A percentile compares a stretch with the other conserved stretches of the same genome.
phyloP scores from a whole-genome alignment of 495 filamentous ascomycete genomes.

The Neurospora terricola region DNA sequence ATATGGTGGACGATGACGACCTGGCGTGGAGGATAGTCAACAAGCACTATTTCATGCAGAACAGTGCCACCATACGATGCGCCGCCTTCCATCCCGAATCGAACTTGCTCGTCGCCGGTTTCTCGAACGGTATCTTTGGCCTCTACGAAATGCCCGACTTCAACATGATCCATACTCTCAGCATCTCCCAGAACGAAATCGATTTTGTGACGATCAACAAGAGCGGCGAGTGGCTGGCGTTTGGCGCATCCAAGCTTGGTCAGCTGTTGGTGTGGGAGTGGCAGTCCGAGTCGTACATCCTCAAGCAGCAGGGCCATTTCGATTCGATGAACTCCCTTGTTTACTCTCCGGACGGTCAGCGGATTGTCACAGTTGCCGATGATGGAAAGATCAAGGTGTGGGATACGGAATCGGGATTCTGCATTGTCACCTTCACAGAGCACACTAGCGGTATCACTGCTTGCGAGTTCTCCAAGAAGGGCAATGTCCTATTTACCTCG shows the following conservation, averaged over 20 bases:
- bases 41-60: conserved; percentile 86
- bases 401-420: conserved; percentile 94
- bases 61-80: conserved; percentile 76
- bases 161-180: conserved; percentile 80
- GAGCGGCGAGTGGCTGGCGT: conserved; percentile 92
- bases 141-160: conserved; percentile 97
- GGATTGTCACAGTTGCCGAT: conserved; percentile 85
- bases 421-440: conserved; percentile 95
- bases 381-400: conserved; percentile 98
- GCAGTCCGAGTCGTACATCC: conserved; percentile 98
- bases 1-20: conserved; percentile 47
- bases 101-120: conserved; percentile 81
- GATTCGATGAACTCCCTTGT: conserved; percentile 91
- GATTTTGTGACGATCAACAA: conserved; percentile 88
- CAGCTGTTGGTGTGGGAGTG: conserved; percentile 98
- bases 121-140: conserved; percentile 87
- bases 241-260: conserved; percentile 91
- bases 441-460: conserved; percentile 93
- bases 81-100: conserved; percentile 78
- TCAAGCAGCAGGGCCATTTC: conserved; percentile 96
- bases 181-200: conserved; percentile 92
- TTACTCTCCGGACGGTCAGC: conserved; percentile 89
- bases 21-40: conserved; percentile 78
- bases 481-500: conserved; percentile 88
- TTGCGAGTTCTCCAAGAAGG: conserved; percentile 86